phyloP scores from a whole-genome alignment of 2,329 filamentous ascomycete species.

The Domatiomyces catenatus region DNA sequence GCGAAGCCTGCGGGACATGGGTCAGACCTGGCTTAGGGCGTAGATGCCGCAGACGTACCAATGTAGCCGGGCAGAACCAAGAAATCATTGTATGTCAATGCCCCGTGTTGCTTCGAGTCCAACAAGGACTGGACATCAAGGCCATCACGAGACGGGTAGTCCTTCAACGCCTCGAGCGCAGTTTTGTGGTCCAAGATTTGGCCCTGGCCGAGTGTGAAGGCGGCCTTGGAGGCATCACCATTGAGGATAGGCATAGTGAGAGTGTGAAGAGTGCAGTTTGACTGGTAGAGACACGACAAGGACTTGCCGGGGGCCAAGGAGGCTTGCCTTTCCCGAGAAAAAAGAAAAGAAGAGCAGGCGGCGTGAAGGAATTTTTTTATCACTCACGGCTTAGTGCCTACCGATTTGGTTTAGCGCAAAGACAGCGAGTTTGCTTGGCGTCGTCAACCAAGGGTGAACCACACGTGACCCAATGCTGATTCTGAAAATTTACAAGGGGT shows the following conservation, averaged over 20 bases:
- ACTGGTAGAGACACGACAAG: conserved; percentile 4
- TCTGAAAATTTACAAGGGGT: neutral
- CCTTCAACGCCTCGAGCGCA: conserved; percentile 64
- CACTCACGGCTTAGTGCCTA: neutral
- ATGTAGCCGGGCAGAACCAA: conserved; percentile 93
- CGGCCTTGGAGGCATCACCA: conserved; percentile 42
- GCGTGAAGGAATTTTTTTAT: conserved; percentile 6
- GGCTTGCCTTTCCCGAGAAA: conserved; percentile 13
- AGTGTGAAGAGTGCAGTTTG: conserved; percentile 1
- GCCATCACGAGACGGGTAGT: conserved; percentile 70
- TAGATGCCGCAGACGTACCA: conserved; percentile 34
- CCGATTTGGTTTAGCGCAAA: neutral
- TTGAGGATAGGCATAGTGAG: conserved; percentile 57
- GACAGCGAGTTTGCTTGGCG: neutral
- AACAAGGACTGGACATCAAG: conserved; percentile 74
- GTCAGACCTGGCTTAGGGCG: conserved; percentile 5
- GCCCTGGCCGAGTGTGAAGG: conserved; percentile 31
- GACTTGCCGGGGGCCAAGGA: conserved; percentile 12
- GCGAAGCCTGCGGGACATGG: conserved; percentile 51
- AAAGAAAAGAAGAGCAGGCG: conserved; percentile 11
- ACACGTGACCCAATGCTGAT: neutral
- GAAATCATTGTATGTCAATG: conserved; percentile 98
- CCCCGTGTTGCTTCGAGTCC: conserved; percentile 80
- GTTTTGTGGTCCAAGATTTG: conserved; percentile 56
- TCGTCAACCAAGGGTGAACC: no score